These are phyloP conservation scores for Suhomyces faveliae DNA, from an alignment of 805 yeast genomes.

Conservation along the genomic window DNA sequence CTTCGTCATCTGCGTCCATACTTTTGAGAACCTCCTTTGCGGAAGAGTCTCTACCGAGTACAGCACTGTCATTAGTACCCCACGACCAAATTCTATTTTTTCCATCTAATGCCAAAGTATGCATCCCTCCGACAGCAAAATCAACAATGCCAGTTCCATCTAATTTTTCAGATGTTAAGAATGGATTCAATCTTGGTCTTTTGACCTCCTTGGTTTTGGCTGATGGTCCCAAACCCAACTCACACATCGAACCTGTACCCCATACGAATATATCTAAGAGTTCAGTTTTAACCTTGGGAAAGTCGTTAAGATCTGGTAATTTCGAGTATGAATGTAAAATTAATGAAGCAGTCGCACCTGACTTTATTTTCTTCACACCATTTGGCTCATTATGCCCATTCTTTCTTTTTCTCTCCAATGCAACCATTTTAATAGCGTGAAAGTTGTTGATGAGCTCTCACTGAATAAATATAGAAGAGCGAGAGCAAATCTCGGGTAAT, in stretches of 20 bases:
- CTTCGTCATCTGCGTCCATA: constrained; percentile 52
- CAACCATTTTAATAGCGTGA: constrained; percentile 38
- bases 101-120: constrained; percentile 76
- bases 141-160: constrained; percentile 69
- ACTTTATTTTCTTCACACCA: constrained; percentile 24
- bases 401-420: constrained; percentile 38
- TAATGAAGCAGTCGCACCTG: constrained; percentile 37
- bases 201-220: constrained; percentile 91
- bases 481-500: background rate
- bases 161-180: constrained; percentile 50
- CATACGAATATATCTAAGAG: constrained; percentile 82
- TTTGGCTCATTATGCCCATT: constrained; percentile 14
- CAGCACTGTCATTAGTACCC: constrained; percentile 96
- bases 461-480: background rate
- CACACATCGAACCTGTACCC: constrained; percentile 98
- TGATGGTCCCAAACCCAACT: constrained; percentile 94
- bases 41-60: constrained; percentile 83
- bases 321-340: constrained; percentile 49
- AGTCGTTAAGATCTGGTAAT: constrained; percentile 45
- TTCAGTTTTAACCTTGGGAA: constrained; percentile 37
- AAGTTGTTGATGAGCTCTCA: background rate
- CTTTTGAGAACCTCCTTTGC: constrained; percentile 64
- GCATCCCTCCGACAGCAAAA: constrained; percentile 96
- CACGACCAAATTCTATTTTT: constrained; percentile 90
- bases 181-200: constrained; percentile 90